Evolutionary conservation across 352 stramenopile species (phyloP), one percentile per base, ranked within the genome.

Genomic region (Globisporangium carolinianum): DNA sequence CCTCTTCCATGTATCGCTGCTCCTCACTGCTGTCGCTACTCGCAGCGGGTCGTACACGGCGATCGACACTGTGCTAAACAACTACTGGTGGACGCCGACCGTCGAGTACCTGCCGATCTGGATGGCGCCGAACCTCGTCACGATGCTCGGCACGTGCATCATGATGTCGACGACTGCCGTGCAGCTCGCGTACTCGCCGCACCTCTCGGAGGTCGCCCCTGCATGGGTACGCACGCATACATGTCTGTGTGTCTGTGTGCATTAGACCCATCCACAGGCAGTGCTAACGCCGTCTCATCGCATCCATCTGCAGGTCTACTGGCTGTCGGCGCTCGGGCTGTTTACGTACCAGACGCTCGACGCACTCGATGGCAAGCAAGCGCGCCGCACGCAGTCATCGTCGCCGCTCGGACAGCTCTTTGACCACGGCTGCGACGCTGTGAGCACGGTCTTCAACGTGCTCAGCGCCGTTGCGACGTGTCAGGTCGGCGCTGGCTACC

Each of bases 321-420:
- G 83, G 39, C 62, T 91, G 50, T 86, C 75, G 45, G 86, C 78
- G n/a, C 47, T 90, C 7, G 83, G 84, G 0, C 71, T 94, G 37
- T 96, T 96, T 56, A 60, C 94, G 50, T 99, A 99, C 69, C 96
- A 99, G 76, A 99, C 96, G 35, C 74, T 99, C 18, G 97, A 99
- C 67, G 98, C 97, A 48, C 96, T 99, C 68, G 97, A 99, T 70
- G 97, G 97, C 55, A 99, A 99, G 77, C 97, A 99, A 74, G 96
- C 97, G 42, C 87, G 97, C 14, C 89, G 92, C 62, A 99, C 97
- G 15, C 75, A 77, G 49, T 90, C 83, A 14, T 97, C 85, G 9
- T 98, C 94, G 46, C 95, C 97, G 7, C 72, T 99, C 35, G 97
- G 97, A 3, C 87, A 99, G 68, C 75, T 99, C 45, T 99, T 99